phyloP scores from a whole-genome alignment of 163 green algal species.

The Trebouxia gelatinosa region DNA sequence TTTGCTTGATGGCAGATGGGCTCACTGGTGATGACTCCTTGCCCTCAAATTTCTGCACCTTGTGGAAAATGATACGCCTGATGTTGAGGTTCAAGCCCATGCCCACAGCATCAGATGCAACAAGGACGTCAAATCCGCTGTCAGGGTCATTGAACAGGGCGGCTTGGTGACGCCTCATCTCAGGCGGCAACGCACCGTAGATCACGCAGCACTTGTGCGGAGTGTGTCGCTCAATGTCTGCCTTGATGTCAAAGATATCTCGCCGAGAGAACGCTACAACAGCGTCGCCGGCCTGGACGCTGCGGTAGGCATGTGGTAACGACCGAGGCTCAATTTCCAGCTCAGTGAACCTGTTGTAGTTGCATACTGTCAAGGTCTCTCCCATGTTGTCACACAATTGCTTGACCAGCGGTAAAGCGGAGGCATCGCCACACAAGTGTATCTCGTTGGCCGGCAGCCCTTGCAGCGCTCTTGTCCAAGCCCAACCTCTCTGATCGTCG shows the following conservation, averaged over 20 bases:
- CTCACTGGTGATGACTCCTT: constrained; percentile 32
- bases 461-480: constrained; percentile 87
- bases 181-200: constrained; percentile 91
- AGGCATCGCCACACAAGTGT: constrained; percentile 86
- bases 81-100: constrained; percentile 97
- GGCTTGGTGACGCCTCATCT: constrained; percentile 83
- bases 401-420: constrained; percentile 68
- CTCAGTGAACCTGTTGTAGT: constrained; percentile 52
- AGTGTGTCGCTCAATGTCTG: constrained; percentile 45
- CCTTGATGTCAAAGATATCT: constrained; percentile 80
- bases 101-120: constrained; percentile 83
- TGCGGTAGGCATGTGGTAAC: constrained; percentile 56
- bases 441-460: constrained; percentile 78
- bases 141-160: constrained; percentile 76
- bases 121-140: constrained; percentile 63
- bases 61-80: constrained; percentile 81
- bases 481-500: constrained; percentile 83
- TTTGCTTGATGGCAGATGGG: constrained; percentile 84
- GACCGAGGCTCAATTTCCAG: constrained; percentile 64
- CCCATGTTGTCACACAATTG: constrained; percentile 66
- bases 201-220: constrained; percentile 66
- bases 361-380: constrained; percentile 69
- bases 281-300: constrained; percentile 82
- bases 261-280: constrained; percentile 90
- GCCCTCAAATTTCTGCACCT: constrained; percentile 66